Evolutionary conservation across 2,329 filamentous ascomycete species (phyloP), one percentile per base, ranked within the genome.

Genomic region (Arthrobotrys pseudoclavata): DNA sequence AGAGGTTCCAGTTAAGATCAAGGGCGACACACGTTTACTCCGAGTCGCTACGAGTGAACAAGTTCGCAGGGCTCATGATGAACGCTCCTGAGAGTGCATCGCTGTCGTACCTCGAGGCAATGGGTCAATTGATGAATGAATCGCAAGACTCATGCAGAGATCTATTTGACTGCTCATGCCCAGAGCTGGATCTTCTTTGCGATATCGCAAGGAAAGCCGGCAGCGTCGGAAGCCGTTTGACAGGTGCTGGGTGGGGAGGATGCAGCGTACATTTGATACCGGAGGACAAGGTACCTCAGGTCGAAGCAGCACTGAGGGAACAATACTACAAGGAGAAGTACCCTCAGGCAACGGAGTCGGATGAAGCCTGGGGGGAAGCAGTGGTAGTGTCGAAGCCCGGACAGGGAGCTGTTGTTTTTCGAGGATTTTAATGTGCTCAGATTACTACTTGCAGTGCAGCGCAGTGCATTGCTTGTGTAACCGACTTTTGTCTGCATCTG

Each of bases 201-300:
- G 84, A 87, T 45, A 91, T 98, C 80, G 94, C 94, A 0, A 87
- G 90, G 29, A 87, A 86, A 15, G 92, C 92, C 0, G 96, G 96
- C 1, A 89, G 92, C 18, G 94, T 93, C 83, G 96, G 95, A 29
- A 94, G 92, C 81, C 87, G 95, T 26, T 85, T 97, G 81, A 98
- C 95, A 0, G 96, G 96, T 45, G 96, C 96, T 0, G 96, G 96
- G 2, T 99, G 96, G 96, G 96, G 96, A 79, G 96, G 96, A 1
- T 98, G 96, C 85, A 96, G 90, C 77, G 95, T 99, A 72, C 96
- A 99, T 85, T 87, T 99, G 71, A 91, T 98, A 64, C 92, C 95
- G 0, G 92, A 90, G 72, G 88, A 93, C 82, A 95, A 91, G 84
- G 91, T 97, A 0, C 90, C 91, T 4, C 88, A 86, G 26, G 92